Conservation (phyloP, 495 filamentous ascomycete species). For the Chlorociboria aeruginascens region DNA sequence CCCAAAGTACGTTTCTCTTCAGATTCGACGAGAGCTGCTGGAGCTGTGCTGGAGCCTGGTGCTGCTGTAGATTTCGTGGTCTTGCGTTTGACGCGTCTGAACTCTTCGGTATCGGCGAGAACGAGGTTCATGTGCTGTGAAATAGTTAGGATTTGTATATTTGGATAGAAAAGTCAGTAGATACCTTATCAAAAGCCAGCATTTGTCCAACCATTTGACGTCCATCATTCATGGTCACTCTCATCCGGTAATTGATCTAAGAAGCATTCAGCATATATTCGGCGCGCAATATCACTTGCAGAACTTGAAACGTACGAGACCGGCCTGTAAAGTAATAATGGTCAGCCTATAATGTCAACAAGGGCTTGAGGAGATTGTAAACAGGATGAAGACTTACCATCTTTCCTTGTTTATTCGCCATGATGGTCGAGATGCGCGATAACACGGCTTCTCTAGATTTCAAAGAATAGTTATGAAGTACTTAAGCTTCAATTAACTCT, state of each 20-base stretch:
- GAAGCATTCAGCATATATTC: slow-evolving; percentile 23
- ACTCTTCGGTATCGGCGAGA: slow-evolving; percentile 97
- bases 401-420: slow-evolving; percentile 96
- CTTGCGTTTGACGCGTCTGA: slow-evolving; percentile 88
- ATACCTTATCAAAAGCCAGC: slow-evolving; percentile 93
- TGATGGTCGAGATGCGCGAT: slow-evolving; percentile 51
- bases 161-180: background rate
- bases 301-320: slow-evolving; percentile 63
- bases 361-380: slow-evolving; percentile 27
- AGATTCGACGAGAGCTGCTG: slow-evolving; percentile 57
- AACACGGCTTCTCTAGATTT: slow-evolving; percentile 49
- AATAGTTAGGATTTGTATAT: slow-evolving; percentile 3
- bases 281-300: background rate
- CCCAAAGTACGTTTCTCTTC: slow-evolving; percentile 96
- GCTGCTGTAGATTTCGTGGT: slow-evolving; percentile 56
- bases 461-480: slow-evolving; percentile 41
- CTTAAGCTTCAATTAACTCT: slow-evolving; percentile 24
- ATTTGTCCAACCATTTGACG: slow-evolving; percentile 96
- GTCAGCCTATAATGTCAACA: slow-evolving; percentile 68
- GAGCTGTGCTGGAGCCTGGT: slow-evolving; percentile 42
- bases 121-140: slow-evolving; percentile 96
- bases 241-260: slow-evolving; percentile 99
- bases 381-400: slow-evolving; percentile 64
- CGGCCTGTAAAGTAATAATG: slow-evolving; percentile 54
- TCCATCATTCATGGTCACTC: slow-evolving; percentile 88